Conservation (phyloP, 140 eudicot genomes). For the Eryngium alpinum region DNA sequence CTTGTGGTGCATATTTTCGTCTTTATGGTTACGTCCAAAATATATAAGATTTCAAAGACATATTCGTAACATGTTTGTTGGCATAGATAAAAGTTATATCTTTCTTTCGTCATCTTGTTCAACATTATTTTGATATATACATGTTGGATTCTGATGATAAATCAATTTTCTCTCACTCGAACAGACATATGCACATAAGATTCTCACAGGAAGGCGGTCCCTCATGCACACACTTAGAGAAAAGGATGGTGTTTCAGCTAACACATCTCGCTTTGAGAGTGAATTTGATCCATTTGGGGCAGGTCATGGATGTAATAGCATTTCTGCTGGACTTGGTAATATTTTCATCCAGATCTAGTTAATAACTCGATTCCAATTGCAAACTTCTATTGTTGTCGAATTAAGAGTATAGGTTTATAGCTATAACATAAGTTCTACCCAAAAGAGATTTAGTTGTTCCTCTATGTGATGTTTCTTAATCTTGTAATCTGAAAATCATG, state of each 20-base stretch:
- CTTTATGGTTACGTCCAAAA: neutral
- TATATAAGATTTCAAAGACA: too few relatives aligned
- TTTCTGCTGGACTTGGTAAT: slow-evolving; percentile 96
- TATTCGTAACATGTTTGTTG: neutral
- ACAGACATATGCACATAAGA: slow-evolving; percentile 85
- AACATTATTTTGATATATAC: neutral
- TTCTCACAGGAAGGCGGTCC: slow-evolving; percentile 83
- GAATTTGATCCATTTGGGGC: slow-evolving; percentile 77
- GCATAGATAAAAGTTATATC: neutral
- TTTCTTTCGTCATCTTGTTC: neutral
- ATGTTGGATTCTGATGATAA: slow-evolving; percentile 18
- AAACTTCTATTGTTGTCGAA: neutral
- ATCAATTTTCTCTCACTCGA: slow-evolving; percentile 18
- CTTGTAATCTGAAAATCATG: neutral
- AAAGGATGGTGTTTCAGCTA: slow-evolving; percentile 50
- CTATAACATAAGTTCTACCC: neutral
- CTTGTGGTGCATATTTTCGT: too few relatives aligned
- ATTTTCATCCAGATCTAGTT: slow-evolving; percentile 5
- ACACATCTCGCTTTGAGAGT: slow-evolving; percentile 58
- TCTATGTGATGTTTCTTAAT: neutral
- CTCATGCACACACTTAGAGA: slow-evolving; percentile 43
- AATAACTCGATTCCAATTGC: neutral
- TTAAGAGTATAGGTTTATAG: neutral
- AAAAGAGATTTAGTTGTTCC: neutral
- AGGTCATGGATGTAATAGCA: slow-evolving; percentile 96